phyloP scores from a whole-genome alignment of 805 yeast species.

The Metschnikowia dekortorum region DNA sequence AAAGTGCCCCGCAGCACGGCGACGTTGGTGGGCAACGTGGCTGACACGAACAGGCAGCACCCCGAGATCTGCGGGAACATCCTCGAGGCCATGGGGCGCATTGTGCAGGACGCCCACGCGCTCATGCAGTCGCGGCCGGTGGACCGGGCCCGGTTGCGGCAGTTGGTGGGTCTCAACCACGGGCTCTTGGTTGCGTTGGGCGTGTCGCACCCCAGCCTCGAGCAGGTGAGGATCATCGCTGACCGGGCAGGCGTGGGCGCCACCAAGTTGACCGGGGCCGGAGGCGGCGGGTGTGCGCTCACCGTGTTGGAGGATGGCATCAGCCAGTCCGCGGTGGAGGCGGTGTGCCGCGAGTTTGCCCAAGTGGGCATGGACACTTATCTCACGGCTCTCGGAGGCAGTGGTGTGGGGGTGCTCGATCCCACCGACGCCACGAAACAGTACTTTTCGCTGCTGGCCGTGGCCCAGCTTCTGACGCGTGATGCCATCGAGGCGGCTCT shows the following conservation, averaged over 20 bases:
- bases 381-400: constrained; percentile 82
- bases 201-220: constrained; percentile 91
- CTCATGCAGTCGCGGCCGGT: constrained; percentile 52
- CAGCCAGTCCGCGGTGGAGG: constrained; percentile 29
- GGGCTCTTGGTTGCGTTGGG: constrained; percentile 82
- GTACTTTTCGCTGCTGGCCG: constrained; percentile 28
- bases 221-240: constrained; percentile 61
- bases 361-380: constrained; percentile 64
- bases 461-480: constrained; percentile 37
- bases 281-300: constrained; percentile 98
- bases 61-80: constrained; percentile 56
- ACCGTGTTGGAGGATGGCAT: constrained; percentile 60
- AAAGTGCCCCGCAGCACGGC: constrained; percentile 86
- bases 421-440: constrained; percentile 9
- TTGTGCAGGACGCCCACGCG: constrained; percentile 69
- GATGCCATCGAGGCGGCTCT: constrained; percentile 45
- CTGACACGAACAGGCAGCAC: constrained; percentile 45
- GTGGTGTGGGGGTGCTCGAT: constrained; percentile 65
- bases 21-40: constrained; percentile 73
- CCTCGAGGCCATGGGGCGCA: constrained; percentile 68
- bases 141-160: constrained; percentile 46
- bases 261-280: constrained; percentile 96
- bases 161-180: constrained; percentile 77
- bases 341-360: constrained; percentile 33
- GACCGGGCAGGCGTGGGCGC: constrained; percentile 68